Base-by-base conservation (phyloP, 768 basidiomycete species). In the Boletus reticulatus region DNA sequence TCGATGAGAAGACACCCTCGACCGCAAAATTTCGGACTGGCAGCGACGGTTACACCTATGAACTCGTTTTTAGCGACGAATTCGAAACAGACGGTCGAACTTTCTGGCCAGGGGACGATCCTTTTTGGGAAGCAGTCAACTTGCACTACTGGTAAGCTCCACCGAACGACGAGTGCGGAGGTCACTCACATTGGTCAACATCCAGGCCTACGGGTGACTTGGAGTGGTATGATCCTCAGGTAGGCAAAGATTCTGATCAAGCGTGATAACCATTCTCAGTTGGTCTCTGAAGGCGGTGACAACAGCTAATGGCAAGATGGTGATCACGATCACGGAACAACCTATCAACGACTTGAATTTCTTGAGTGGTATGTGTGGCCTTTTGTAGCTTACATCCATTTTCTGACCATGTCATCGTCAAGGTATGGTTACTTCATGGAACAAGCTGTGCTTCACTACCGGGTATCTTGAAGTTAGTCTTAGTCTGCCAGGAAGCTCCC, bases 361-460 rank as follows among this genome's bases (percentile, higher is more conserved):
- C 69, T 73, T 84, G 71, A 89, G 87, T 53, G 93, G 88, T 78
- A 73, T 66, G 84, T 70, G 37, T 39, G 39, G 6, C 13, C 41
- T 14, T 48, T 22, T 37, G 8, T 17, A 42, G 17, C n/a, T 53
- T 51, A 47, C 16, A 45, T 48, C 31, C 12, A 9, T 50, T 50
- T 43, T 29, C 47, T 58, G 31, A 63, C 20, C 50, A 62, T 49
- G 11, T 17, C 4, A 32, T 51, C 48, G 19, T 46, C 37, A 55
- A 81, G 84, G 83, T 37, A 87, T 88, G 86, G 50, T 94, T 11
- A 85, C 88, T 61, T 81, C 85, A 13, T 97, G 95, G 94, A 96
- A 97, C 73, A 92, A 97, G 73, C 73, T 97, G 52, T 98, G 95
- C 74, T 97, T 94, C 73, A 95, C 86, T 16, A 93, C 92, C 0